Evolutionary conservation across 352 stramenopile genomes (phyloP), one percentile per base, ranked within the genome.

Genomic region (Globisporangium apiculatum): DNA sequence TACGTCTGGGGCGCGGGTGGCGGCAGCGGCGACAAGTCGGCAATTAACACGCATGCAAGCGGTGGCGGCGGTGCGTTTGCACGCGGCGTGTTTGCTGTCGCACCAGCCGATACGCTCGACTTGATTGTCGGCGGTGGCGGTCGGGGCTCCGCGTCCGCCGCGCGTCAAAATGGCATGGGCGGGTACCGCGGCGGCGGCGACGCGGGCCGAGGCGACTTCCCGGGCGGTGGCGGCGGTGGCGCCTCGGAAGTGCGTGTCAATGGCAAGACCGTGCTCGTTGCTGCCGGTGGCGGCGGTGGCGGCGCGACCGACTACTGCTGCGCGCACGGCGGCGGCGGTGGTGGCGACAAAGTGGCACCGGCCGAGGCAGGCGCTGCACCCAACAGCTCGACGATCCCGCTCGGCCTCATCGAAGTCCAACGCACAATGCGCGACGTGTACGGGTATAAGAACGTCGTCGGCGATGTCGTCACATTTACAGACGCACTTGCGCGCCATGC

Each of bases 1-100:
- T 89, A 89, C 41, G 70, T 77, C 10, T 95, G 86, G 83, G 85
- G 85, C 0, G 85, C 61, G n/a, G 85, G 85, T 9, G 83, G 85
- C 7, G 85, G 81, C 38, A 79, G 79, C 18, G 76, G 75, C 15
- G 65, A 52, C 11, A 76, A 76, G 48, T 14, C 52, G 41, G 14
- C 15, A 12, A 43, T 12, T 14, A 41, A 15, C 3, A 24, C 14
- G 11, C 1, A 8, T 14, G 40, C 40, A 12, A 43, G 7, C 40
- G 85, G 83, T n/a, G 83, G 85, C 3, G 85, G 83, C 0, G 85
- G 85, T 7, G 82, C 83, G 12, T 95, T 92, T 62, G 67, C 69
- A 0, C 77, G 83, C n/a, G 79, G 62, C 7, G 43, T 84, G 14
- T 65, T 94, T 38, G 64, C 47, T 12, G 76, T 87, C 8, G 61